These are phyloP conservation scores for Eremothecium coryli DNA, from an alignment of 1,139 yeast species.

Conservation along the genomic window DNA sequence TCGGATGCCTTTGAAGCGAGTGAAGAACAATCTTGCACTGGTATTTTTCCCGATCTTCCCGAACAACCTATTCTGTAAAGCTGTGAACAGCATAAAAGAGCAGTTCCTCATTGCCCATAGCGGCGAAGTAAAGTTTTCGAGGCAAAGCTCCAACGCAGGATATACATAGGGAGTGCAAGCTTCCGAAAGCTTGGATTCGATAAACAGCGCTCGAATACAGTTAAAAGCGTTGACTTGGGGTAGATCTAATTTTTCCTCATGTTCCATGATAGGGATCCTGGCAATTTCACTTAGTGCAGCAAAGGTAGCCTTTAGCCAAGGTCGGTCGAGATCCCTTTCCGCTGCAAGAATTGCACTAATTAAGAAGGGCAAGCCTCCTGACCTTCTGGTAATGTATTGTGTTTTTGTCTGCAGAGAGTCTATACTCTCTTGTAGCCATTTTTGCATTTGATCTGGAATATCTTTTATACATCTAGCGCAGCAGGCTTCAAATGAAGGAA, in stretches of 20 bases:
- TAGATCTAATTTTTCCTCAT: conserved; percentile 53
- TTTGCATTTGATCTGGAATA: conserved; percentile 35
- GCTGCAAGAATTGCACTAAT: conserved; percentile 65
- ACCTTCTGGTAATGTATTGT: conserved; percentile 72
- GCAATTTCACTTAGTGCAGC: conserved; percentile 46
- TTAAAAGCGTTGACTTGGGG: conserved; percentile 94
- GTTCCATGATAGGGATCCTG: conserved; percentile 36
- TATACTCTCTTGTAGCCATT: conserved; percentile 52
- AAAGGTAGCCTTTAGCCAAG: conserved; percentile 43
- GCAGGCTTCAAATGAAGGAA: conserved; percentile 63
- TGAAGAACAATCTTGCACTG: conserved; percentile 61
- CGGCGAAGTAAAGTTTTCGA: conserved; percentile 51
- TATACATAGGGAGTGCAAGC: conserved; percentile 47
- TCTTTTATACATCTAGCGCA: conserved; percentile 42
- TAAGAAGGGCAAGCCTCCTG: conserved; percentile 83
- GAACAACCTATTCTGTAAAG: conserved; percentile 69
- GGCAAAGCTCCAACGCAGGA: conserved; percentile 49
- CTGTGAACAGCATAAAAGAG: conserved; percentile 85
- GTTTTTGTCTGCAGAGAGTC: conserved; percentile 45
- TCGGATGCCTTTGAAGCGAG: conserved; percentile 47
- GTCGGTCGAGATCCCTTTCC: conserved; percentile 32
- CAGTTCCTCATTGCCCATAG: conserved; percentile 88
- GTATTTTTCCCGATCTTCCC: conserved; percentile 45
- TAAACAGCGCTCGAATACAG: conserved; percentile 64
- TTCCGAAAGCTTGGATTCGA: conserved; percentile 55